Base-by-base conservation (phyloP, 345 rosid species). In the Kandelia obovata region DNA sequence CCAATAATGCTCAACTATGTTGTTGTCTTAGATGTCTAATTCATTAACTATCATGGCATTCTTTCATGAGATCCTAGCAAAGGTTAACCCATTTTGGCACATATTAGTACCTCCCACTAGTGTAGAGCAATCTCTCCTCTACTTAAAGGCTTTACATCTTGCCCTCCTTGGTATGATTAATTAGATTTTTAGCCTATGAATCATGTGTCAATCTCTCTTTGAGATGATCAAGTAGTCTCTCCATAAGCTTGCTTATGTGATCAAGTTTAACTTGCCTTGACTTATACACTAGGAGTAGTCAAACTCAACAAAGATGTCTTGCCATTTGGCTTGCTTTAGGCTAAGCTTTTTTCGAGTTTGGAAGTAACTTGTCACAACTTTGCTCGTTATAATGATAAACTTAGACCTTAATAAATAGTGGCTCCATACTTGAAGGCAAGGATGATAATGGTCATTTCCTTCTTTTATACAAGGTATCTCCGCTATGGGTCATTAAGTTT, bases 211-310 rank as follows among this genome's bases (percentile, higher is more conserved):
- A 31, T 5, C 5, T 0, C 6, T 19, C 0, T 13, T 1, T 13
- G 5, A 51, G 0, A 4, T 15, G 6, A n/a, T 51, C 30, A 28
- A 28, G 30, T 28, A 28, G 30, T 1, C 3, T 28, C 30, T 2
- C 30, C 1, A 1, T 0, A 28, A 2, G 30, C 30, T 28, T 28
- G 30, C 3, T 28, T 2, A 28, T 28, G 30, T 28, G 30, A 28
- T 1, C 30, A 28, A 28, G 3, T 28, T 28, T 51, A 0, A 1
- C 55, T 13, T 0, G 2, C 0, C 55, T 0, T 0, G 5, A 6
- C 20, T 17, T 51, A 6, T 51, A 51, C n/a, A 16, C 6, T n/a
- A 4, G n/a, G 19, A 1, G 7, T 15, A 15, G 4, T 51, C 5
- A 17, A 51, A 51, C n/a, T 51, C 7, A 4, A 15, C 21, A 21